A percentile compares a stretch with the other conserved stretches of the same genome.
These are phyloP conservation scores for Collybiopsis luxurians DNA, from an alignment of 768 basidiomycete genomes.

Conservation along the genomic window DNA sequence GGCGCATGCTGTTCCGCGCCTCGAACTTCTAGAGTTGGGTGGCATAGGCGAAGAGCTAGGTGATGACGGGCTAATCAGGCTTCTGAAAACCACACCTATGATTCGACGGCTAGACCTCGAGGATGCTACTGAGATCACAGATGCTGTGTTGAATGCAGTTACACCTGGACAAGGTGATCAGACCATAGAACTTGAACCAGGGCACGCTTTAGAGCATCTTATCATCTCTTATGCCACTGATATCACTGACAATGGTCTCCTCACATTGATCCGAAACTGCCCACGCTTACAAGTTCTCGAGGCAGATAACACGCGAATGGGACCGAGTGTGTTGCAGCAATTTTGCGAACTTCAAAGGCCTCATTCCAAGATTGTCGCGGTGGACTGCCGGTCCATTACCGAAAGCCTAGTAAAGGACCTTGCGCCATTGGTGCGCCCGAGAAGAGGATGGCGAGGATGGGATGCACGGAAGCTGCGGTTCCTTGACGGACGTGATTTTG, in stretches of 20 bases:
- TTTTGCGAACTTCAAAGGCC: slow-evolving; percentile 58
- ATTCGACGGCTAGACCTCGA: slow-evolving; percentile 85
- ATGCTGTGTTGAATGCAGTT: slow-evolving; percentile 63
- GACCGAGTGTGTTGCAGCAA: slow-evolving; percentile 55
- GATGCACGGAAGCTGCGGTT: slow-evolving; percentile 68
- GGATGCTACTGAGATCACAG: slow-evolving; percentile 72
- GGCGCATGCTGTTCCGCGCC: slow-evolving; percentile 62
- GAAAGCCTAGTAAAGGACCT: slow-evolving; percentile 66
- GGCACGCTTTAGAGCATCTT: slow-evolving; percentile 71
- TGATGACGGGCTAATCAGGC: slow-evolving; percentile 69
- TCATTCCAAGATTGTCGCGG: slow-evolving; percentile 60
- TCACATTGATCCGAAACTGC: slow-evolving; percentile 63
- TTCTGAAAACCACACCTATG: slow-evolving; percentile 66
- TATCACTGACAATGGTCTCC: slow-evolving; percentile 62
- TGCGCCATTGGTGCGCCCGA: slow-evolving; percentile 54
- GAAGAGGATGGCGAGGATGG: slow-evolving; percentile 73
- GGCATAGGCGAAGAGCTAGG: slow-evolving; percentile 67
- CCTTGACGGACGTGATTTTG: slow-evolving; percentile 65
- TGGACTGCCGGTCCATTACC: slow-evolving; percentile 73
- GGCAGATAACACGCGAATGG: slow-evolving; percentile 77
- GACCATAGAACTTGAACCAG: slow-evolving; percentile 33
- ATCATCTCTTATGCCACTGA: slow-evolving; percentile 65
- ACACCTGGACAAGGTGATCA: slow-evolving; percentile 39
- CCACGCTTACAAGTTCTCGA: slow-evolving; percentile 63
- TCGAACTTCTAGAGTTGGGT: slow-evolving; percentile 79